These are phyloP conservation scores for Flaveria trinervia DNA, from an alignment of 129 eudicot species.

Conservation along the genomic window DNA sequence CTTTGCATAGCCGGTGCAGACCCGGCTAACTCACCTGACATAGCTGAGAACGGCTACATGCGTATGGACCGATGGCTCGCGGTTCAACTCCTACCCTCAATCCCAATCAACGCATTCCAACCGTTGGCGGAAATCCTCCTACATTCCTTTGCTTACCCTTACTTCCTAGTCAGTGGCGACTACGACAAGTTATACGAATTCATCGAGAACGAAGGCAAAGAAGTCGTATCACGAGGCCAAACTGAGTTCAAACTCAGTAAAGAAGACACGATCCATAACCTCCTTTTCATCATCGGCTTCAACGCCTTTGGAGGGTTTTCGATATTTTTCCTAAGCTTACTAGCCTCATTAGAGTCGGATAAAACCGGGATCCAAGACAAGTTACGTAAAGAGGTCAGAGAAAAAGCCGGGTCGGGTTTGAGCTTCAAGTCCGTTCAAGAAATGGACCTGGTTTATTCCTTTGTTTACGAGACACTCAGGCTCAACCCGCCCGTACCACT, in stretches of 20 bases:
- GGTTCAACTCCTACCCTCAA: slow-evolving; percentile 32
- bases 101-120: slow-evolving; percentile 35
- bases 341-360: slow-evolving; percentile 27
- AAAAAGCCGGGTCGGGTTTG: slow-evolving; percentile 36
- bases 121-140: slow-evolving; percentile 49
- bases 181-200: slow-evolving; percentile 44
- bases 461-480: slow-evolving; percentile 58
- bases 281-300: slow-evolving; percentile 52
- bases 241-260: slow-evolving; percentile 36
- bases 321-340: slow-evolving; percentile 39
- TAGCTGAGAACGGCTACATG: slow-evolving; percentile 24
- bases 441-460: slow-evolving; percentile 53
- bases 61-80: slow-evolving; percentile 42
- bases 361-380: slow-evolving; percentile 33
- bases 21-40: slow-evolving; percentile 37
- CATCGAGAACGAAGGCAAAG: slow-evolving; percentile 35
- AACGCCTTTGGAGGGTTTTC: slow-evolving; percentile 61
- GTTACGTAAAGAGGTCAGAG: slow-evolving; percentile 41
- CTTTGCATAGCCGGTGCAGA: slow-evolving; percentile 37
- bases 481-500: slow-evolving; percentile 62
- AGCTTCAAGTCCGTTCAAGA: slow-evolving; percentile 32
- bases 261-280: slow-evolving; percentile 63
- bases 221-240: slow-evolving; percentile 46
- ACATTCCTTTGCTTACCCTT: slow-evolving; percentile 49
- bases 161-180: slow-evolving; percentile 39